These are phyloP conservation scores for Gossypium longicalyx DNA, from an alignment of 345 rosid genomes.

Conservation along the genomic window DNA sequence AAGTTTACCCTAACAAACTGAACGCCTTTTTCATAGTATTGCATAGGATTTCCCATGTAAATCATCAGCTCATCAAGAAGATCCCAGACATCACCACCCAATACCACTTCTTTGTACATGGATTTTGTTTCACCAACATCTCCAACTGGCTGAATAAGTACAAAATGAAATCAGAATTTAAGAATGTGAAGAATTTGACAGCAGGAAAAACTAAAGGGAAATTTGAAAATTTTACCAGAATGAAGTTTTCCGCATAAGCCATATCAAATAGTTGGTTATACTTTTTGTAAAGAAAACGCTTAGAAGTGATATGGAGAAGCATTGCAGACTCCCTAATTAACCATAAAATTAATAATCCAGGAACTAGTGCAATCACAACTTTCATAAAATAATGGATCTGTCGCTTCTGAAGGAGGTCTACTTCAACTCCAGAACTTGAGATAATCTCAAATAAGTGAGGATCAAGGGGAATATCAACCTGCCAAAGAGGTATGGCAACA, in stretches of 20 bases:
- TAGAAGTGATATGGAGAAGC: conserved; percentile 74
- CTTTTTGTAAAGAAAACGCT: conserved; percentile 82
- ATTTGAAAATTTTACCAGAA: conserved; percentile 51
- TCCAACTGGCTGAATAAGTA: conserved; percentile 78
- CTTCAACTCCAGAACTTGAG: conserved; percentile 84
- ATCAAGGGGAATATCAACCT: conserved; percentile 95
- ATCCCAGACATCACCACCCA: conserved; percentile 99
- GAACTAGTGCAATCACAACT: conserved; percentile 73
- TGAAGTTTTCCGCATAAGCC: conserved; percentile 92
- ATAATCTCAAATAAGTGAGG: conserved; percentile 84
- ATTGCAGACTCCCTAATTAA: conserved; percentile 71
- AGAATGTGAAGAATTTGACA: conserved; percentile 4
- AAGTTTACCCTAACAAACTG: conserved; percentile 81
- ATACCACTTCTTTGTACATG: conserved; percentile 85
- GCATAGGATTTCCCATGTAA: conserved; percentile 93
- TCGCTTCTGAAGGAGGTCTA: conserved; percentile 87
- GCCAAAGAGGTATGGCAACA: conserved; percentile 21
- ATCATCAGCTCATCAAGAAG: conserved; percentile 94
- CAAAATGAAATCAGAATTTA: conserved; percentile 19
- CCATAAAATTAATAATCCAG: conserved; percentile 78
- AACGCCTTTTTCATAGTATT: conserved; percentile 79
- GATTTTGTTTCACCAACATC: conserved; percentile 82
- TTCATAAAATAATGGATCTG: conserved; percentile 90
- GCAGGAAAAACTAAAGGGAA: neutral
- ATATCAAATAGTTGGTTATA: conserved; percentile 82